Evolutionary conservation across 78 protist species (phyloP).

Genomic region (Dictyostelium intermedium): DNA sequence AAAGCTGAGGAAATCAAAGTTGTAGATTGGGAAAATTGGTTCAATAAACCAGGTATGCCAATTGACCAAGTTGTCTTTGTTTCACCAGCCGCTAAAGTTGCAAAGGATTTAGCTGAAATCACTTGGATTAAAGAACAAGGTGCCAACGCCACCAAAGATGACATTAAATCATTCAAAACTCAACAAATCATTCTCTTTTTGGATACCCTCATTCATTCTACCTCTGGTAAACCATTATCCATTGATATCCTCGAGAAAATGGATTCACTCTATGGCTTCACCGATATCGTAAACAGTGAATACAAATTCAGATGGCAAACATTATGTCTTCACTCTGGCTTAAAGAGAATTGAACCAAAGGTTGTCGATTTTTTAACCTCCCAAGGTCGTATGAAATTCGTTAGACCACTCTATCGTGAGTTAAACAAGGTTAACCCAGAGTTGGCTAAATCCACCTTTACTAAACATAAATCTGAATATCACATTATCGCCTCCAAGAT

Average conservation of each 20-base stretch:
- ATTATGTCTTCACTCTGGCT: conserved; percentile 23
- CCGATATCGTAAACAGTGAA: conserved; percentile 57
- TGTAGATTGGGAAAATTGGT: conserved; percentile 86
- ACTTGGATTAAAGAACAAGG: conserved; percentile 29
- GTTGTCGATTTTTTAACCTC: conserved; percentile 34
- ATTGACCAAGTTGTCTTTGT: not conserved
- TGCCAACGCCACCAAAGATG: not conserved
- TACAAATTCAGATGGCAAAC: conserved; percentile 69
- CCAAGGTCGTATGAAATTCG: conserved; percentile 92
- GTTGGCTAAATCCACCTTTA: conserved; percentile 70
- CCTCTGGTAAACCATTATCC: not conserved
- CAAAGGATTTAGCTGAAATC: conserved; percentile 33
- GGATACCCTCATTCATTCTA: conserved; percentile 17
- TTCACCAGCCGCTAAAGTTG: not conserved
- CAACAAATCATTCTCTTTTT: conserved; percentile 67
- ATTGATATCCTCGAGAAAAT: conserved; percentile 17
- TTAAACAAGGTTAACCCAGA: conserved; percentile 38
- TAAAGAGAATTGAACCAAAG: conserved; percentile 26
- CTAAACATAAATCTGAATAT: conserved; percentile 38
- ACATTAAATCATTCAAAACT: conserved; percentile 14
- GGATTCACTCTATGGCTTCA: conserved; percentile 43
- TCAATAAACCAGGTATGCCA: conserved; percentile 86
- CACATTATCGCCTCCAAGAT: conserved; percentile 84
- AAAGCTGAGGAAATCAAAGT: conserved; percentile 24
- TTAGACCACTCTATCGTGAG: conserved; percentile 86